These are phyloP conservation scores for Syzygium aqueum DNA, from an alignment of 345 rosid species.

Conservation along the genomic window DNA sequence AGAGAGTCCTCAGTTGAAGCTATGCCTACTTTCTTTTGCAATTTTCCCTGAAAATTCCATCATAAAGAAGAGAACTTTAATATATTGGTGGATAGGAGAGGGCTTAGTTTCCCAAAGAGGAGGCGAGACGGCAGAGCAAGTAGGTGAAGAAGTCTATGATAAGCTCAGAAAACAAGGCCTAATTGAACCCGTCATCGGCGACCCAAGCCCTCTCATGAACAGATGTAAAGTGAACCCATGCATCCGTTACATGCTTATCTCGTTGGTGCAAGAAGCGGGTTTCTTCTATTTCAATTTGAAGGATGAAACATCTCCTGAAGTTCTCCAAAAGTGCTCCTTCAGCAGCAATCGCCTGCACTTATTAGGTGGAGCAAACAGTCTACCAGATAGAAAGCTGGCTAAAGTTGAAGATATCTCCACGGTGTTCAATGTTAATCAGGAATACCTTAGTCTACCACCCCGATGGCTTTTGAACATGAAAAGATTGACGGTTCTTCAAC, in stretches of 20 bases:
- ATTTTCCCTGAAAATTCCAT: constrained; percentile 1
- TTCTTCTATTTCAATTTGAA: not conserved
- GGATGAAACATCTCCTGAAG: not conserved
- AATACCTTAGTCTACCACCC: constrained; percentile 2
- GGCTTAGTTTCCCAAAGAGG: not conserved
- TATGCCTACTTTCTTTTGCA: not conserved
- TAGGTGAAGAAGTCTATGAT: not conserved
- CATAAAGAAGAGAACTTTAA: not conserved
- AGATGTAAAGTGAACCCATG: constrained; percentile 3
- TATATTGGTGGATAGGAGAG: constrained; percentile 17
- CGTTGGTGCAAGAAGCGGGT: not conserved
- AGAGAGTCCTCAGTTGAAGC: not conserved
- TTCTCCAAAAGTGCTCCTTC: not conserved
- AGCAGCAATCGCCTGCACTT: not conserved
- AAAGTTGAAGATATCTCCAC: not conserved
- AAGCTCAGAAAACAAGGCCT: not conserved
- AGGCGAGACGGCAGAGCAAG: constrained; percentile 1
- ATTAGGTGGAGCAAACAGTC: not conserved
- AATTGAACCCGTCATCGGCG: not conserved
- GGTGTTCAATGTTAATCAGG: constrained; percentile 17
- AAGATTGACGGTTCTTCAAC: constrained; percentile 13
- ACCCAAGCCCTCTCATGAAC: not conserved
- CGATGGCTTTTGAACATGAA: constrained; percentile 12
- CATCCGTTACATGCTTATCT: not conserved
- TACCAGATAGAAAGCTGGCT: not conserved